Evolutionary conservation across 1,284 basidiomycete genomes (phyloP), one percentile per base, ranked within the genome.

Genomic region (Microbotryum intermedium): DNA sequence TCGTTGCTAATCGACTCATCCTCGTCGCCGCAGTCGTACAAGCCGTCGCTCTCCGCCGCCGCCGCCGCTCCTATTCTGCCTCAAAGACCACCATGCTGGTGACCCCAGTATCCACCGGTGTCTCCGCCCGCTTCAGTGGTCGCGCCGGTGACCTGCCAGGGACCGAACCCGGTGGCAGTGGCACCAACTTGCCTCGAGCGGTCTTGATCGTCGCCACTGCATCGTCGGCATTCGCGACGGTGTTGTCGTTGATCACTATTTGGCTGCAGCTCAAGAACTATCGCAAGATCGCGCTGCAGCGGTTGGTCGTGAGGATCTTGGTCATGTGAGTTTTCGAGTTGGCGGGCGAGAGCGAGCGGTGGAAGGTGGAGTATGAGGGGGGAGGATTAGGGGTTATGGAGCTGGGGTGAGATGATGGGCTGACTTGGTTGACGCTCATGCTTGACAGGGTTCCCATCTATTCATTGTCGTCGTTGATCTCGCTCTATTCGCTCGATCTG

Each of bases 251-350:
- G 42, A 83, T 84, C 73, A 90, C 89, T 2, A 92, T 98, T 68
- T 83, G 81, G 69, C 80, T 91, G 6, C 93, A 98, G 68, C 79
- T 97, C 62, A 88, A 91, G 76, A 91, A 72, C 52, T 75, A 75
- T 52, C 71, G 72, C 60, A 71, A 73, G 59, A 72, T 73, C 10
- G 67, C 61, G 2, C 57, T 73, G 23, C 73, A 67, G 70, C 88
- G 91, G 67, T 89, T 90, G 81, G 93, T 97, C 53, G 83, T 97
- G 46, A 82, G 95, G 61, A 95, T 99, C 72, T 89, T 98, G 84
- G 71, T 97, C 69, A 97, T 97, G 92, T 71, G n/a, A 23, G 66
- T 59, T 50, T 28, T 2, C 25, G 30, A 26, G n/a, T 50, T 5
- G n/a, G 8, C 30, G n/a, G 16, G 26, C 29, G 18, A 23, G 20